A percentile compares a stretch with the other conserved stretches of the same genome.
phyloP scores from a whole-genome alignment of 306 rosid species.

The Carpinus viminea region DNA sequence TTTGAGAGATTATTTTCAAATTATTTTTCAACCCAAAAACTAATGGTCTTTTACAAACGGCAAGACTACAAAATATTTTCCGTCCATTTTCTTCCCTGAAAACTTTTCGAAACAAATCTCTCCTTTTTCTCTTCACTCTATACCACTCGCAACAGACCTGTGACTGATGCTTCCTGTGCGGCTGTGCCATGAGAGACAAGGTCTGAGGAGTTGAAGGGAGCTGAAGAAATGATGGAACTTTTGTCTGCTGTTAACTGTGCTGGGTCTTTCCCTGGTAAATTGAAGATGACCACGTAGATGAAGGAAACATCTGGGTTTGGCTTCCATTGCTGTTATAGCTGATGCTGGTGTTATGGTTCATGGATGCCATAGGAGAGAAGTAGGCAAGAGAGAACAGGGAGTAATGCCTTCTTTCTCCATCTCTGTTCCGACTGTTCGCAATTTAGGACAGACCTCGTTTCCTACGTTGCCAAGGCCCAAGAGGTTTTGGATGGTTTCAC shows the following conservation, averaged over 20 bases:
- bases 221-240: slow-evolving; percentile 49
- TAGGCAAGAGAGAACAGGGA: slow-evolving; percentile 54
- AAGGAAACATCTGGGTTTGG: neutral
- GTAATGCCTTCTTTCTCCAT: slow-evolving; percentile 38
- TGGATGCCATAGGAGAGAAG: slow-evolving; percentile 29
- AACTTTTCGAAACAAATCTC: no score
- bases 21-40: no score
- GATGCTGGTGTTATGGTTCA: neutral
- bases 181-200: slow-evolving; percentile 33
- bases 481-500: no score
- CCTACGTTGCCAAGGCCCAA: slow-evolving; percentile 20
- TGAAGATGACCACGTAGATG: slow-evolving; percentile 47
- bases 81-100: no score
- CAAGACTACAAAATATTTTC: no score
- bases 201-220: slow-evolving; percentile 34
- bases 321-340: slow-evolving; percentile 27
- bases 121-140: slow-evolving; percentile 52
- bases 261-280: slow-evolving; percentile 31
- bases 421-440: slow-evolving; percentile 45
- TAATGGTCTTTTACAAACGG: no score
- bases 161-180: slow-evolving; percentile 42
- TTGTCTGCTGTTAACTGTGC: slow-evolving; percentile 31
- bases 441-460: slow-evolving; percentile 54
- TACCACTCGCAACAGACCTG: slow-evolving; percentile 47
- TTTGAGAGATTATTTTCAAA: no score